Evolutionary conservation across 164 flowering plant species (phyloP).

Genomic region (Buxus sempervirens): DNA sequence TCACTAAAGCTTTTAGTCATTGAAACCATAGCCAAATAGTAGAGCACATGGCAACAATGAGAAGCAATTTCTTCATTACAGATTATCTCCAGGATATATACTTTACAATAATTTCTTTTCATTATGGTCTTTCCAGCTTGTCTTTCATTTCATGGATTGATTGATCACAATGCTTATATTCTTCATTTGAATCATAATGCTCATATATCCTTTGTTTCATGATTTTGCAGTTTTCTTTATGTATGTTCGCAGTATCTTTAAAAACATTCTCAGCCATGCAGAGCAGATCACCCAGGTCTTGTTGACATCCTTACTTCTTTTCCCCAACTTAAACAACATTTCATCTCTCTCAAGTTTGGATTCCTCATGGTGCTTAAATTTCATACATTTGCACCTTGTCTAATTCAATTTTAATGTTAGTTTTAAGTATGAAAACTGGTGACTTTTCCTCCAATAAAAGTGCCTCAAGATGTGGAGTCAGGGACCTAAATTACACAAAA

Average conservation of each 20-base stretch:
- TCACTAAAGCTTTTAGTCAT: no score
- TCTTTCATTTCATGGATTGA: no score
- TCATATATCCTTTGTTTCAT: not conserved
- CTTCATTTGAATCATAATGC: no score
- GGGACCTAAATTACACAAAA: no score
- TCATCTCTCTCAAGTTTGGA: not conserved
- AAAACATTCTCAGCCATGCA: slow-evolving; percentile 83
- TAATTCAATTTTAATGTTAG: not conserved
- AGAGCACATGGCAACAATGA: no score
- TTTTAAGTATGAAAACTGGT: not conserved
- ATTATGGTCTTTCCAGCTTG: no score
- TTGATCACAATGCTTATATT: no score
- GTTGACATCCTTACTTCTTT: not conserved
- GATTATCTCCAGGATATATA: no score
- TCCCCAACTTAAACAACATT: not conserved
- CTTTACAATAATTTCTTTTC: no score
- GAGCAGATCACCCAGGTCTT: slow-evolving; percentile 91
- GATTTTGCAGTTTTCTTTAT: slow-evolving; percentile 67
- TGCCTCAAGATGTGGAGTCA: not conserved
- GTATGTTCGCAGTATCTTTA: slow-evolving; percentile 74
- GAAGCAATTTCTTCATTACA: no score
- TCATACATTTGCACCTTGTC: not conserved
- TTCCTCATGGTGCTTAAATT: not conserved
- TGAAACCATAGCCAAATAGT: no score
- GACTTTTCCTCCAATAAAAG: not conserved